Evolutionary conservation across 164 flowering plant genomes (phyloP).

Genomic region (Akebia trifoliata): DNA sequence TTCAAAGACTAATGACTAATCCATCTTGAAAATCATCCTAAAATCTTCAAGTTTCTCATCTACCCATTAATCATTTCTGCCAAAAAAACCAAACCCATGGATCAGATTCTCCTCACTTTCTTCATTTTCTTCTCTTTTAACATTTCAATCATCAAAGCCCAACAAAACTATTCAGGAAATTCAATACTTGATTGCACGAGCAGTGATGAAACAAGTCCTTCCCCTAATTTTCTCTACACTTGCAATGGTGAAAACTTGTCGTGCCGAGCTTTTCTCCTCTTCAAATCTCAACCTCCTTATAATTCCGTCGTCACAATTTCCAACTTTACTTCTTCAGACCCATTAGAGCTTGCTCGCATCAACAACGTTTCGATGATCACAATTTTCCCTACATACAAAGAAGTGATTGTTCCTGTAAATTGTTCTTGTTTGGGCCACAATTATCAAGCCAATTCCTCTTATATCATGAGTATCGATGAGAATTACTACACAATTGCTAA

Average conservation of each 20-base stretch:
- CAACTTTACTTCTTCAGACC: conserved; percentile 30
- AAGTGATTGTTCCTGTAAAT: conserved; percentile 44
- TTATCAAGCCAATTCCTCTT: conserved; percentile 44
- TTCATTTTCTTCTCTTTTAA: conserved; percentile 1
- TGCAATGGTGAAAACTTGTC: conserved; percentile 28
- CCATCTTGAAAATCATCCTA: neutral
- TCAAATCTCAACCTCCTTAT: conserved; percentile 36
- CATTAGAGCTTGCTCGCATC: conserved; percentile 26
- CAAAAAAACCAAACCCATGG: conserved; percentile 15
- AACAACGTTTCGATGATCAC: conserved; percentile 26
- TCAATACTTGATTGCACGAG: conserved; percentile 21
- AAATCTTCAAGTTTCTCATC: neutral
- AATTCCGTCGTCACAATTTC: conserved; percentile 39
- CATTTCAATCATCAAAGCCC: conserved; percentile 19
- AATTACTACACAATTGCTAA: conserved; percentile 37
- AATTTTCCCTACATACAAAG: conserved; percentile 23
- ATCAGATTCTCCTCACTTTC: conserved; percentile 16
- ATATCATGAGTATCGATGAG: neutral
- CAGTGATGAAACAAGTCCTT: conserved; percentile 11
- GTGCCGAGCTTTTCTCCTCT: conserved; percentile 42
- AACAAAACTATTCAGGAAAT: conserved; percentile 39
- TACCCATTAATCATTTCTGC: conserved; percentile 3
- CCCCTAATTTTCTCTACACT: conserved; percentile 34
- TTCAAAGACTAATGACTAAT: neutral
- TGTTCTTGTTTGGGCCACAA: conserved; percentile 47